phyloP scores from a whole-genome alignment of 257 asterid species.

The Prunella vulgaris region DNA sequence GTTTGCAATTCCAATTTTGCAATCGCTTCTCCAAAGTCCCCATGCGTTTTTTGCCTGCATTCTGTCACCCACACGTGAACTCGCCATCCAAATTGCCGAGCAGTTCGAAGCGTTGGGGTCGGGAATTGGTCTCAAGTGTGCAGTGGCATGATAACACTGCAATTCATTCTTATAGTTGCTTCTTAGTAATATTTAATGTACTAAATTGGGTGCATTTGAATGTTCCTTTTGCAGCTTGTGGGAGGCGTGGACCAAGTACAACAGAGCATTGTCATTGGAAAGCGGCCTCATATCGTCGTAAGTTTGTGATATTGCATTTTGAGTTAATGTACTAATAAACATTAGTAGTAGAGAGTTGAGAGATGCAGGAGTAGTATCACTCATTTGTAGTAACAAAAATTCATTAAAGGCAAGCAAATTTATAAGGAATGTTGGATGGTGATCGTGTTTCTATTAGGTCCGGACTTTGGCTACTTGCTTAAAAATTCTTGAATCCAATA shows the following conservation, averaged over 20 bases:
- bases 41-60: conserved; percentile 91
- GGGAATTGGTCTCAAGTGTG: conserved; percentile 69
- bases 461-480: not conserved
- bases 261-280: conserved; percentile 73
- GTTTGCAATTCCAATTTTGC: conserved; percentile 82
- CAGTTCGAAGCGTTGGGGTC: conserved; percentile 92
- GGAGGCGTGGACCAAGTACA: conserved; percentile 80
- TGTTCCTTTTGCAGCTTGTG: conserved; percentile 64
- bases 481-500: not conserved
- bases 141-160: conserved; percentile 39
- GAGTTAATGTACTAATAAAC: not conserved
- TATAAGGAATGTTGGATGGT: no score
- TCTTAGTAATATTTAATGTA: not conserved
- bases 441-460: not conserved
- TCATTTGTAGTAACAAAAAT: no score
- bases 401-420: no score
- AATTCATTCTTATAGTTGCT: not conserved
- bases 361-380: no score
- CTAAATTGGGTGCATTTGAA: conserved; percentile 11
- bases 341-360: not conserved
- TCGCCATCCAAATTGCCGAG: conserved; percentile 81
- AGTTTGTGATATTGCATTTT: conserved; percentile 24
- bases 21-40: conserved; percentile 58
- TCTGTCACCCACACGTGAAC: conserved; percentile 87
- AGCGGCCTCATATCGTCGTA: conserved; percentile 85